A percentile compares a stretch with the other conserved stretches of the same genome.
These are phyloP conservation scores for Ensete glaucum DNA, from an alignment of 176 grass and related monocot genomes.

Conservation along the genomic window DNA sequence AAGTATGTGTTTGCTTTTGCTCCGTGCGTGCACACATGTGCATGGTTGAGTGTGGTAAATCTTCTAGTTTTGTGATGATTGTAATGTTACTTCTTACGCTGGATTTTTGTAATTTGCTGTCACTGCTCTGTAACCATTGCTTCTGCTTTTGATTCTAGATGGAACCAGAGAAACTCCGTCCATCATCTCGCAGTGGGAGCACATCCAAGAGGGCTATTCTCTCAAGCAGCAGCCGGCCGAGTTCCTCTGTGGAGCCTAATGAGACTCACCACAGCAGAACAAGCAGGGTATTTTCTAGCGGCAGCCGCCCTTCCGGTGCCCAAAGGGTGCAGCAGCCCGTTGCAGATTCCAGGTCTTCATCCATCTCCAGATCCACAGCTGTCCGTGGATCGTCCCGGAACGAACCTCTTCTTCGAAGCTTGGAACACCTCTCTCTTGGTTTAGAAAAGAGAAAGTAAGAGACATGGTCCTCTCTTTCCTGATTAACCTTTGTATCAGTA, in stretches of 20 bases:
- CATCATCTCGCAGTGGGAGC: constrained; percentile 54
- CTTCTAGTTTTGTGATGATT: too few species aligned
- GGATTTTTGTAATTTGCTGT: background rate
- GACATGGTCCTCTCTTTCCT: background rate
- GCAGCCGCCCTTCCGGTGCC: constrained; percentile 40
- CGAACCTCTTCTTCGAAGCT: constrained; percentile 43
- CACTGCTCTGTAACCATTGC: background rate
- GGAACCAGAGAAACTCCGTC: constrained; percentile 26
- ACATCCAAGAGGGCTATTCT: constrained; percentile 50
- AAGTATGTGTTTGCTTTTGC: background rate
- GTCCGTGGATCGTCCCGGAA: constrained; percentile 39
- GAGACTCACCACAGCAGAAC: constrained; percentile 43
- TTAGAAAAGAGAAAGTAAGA: constrained; percentile 46
- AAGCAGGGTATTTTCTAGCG: constrained; percentile 56
- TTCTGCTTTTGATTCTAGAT: background rate
- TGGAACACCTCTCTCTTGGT: constrained; percentile 55
- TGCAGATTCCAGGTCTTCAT: constrained; percentile 41
- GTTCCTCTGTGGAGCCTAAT: constrained; percentile 35
- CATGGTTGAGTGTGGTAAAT: too few species aligned
- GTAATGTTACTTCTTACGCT: too few species aligned
- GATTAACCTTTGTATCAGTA: too few species aligned
- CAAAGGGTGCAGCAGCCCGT: constrained; percentile 36
- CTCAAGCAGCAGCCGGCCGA: constrained; percentile 55
- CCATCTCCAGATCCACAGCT: constrained; percentile 42
- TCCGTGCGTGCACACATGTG: background rate